phyloP scores from a whole-genome alignment of 2,329 filamentous ascomycete species.

The Phoma sp. region DNA sequence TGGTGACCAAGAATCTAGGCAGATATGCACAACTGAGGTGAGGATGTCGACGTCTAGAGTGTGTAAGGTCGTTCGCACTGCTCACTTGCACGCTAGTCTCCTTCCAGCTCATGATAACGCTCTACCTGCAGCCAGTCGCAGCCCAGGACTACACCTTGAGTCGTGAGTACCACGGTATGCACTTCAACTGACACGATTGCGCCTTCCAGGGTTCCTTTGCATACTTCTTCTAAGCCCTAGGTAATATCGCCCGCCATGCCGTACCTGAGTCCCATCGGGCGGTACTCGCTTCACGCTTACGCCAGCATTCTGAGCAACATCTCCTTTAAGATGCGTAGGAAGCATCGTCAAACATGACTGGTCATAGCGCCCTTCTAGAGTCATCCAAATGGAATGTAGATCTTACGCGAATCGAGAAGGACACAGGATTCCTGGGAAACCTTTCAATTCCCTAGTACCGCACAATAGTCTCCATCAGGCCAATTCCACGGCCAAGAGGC shows the following conservation, averaged over 20 bases:
- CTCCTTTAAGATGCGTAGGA: not conserved
- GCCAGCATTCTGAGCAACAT: not conserved
- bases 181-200: not conserved
- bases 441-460: no score
- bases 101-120: not conserved
- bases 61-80: not conserved
- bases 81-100: not conserved
- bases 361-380: not conserved
- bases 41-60: not conserved
- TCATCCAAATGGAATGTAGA: no score
- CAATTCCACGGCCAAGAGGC: no score
- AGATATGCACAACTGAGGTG: not conserved
- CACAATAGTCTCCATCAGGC: no score
- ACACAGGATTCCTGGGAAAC: no score
- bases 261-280: not conserved
- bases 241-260: not conserved
- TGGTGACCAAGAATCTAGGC: not conserved
- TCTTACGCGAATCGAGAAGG: no score
- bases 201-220: conserved; percentile 1
- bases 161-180: not conserved
- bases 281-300: conserved; percentile 4
- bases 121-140: not conserved
- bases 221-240: not conserved
- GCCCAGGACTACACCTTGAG: not conserved
- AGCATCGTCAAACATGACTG: not conserved